Evolutionary conservation across 306 rosid genomes (phyloP).

Genomic region (Cucurbita ficifolia): DNA sequence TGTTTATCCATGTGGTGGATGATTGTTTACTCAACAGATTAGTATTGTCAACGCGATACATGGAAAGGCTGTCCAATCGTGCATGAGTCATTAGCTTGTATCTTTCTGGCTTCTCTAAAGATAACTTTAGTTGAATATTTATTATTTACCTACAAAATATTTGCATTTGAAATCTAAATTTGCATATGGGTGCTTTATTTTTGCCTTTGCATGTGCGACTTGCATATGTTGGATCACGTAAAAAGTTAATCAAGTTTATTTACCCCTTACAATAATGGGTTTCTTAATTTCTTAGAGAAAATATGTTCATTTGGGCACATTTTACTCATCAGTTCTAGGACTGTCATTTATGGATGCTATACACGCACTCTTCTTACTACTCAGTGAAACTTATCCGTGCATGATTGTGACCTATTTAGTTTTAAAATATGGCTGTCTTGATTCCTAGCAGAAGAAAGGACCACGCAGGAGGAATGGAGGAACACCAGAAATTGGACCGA

Average conservation of each 20-base stretch:
- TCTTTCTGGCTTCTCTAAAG: neutral
- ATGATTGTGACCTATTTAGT: neutral
- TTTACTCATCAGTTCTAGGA: neutral
- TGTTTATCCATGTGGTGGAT: neutral
- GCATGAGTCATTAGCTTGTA: neutral
- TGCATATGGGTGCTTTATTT: neutral
- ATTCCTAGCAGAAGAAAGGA: conserved; percentile 52
- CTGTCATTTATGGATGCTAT: neutral
- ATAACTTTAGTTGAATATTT: neutral
- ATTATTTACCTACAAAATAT: neutral
- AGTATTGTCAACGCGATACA: neutral
- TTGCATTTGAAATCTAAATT: neutral
- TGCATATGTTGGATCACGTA: neutral
- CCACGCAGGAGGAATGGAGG: conserved; percentile 51
- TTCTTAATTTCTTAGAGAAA: neutral
- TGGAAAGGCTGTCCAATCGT: neutral
- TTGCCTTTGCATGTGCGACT: neutral
- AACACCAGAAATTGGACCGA: conserved; percentile 32
- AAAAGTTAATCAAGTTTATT: neutral
- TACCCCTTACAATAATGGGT: neutral
- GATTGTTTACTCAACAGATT: neutral
- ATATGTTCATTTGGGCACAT: neutral
- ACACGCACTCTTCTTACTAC: neutral
- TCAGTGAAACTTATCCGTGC: neutral
- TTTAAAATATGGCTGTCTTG: conserved; percentile 3